Evolutionary conservation across 805 yeast genomes (phyloP), one percentile per base, ranked within the genome.

Genomic region (Candida chauliodis): DNA sequence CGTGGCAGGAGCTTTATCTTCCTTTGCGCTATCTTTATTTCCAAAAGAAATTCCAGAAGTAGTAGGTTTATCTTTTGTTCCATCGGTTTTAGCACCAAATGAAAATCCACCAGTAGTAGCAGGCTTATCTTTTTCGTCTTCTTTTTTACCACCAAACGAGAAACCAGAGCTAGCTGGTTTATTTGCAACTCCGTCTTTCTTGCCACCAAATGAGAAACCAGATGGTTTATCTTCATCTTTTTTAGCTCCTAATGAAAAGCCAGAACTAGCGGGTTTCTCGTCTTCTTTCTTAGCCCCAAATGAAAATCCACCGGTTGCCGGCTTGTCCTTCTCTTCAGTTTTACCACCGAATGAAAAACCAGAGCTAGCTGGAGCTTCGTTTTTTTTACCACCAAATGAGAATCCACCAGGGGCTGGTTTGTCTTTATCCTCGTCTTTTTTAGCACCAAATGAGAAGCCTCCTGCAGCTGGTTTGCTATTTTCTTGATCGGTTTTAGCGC

Each of bases 381-480:
- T 47, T 3, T 49, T 36, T 18, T 42, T 36, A 15, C 55, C 50
- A 11, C 45, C 50, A 31, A 56, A 47, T 4, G 53, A 40, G 27
- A 50, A 48, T 32, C 55, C 41, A 38, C 56, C 34, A 37, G 51
- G 36, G 9, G 46, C 37, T n/a, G 54, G 47, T 13, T 42, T 50
- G 18, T 40, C 51, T 22, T 49, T 51, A 34, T 45, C 47, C n/a
- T 48, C 53, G 18, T 44, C 49, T 18, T 44, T 41, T 37, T 53
- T 56, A 15, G 53, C 50, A 9, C 63, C 64, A 42, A 58, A 53
- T 1, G 54, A 39, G 30, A 56, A 53, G 2, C 56, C 55, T 6
- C 49, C 11, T 15, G 41, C 41, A 51, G 46, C 40, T n/a, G 47
- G 48, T 29, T 41, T 49, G 7, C 42, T 43, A 15, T 44, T 48